Evolutionary conservation across 2,329 filamentous ascomycete species (phyloP).

Genomic region (Beauveria bassiana): DNA sequence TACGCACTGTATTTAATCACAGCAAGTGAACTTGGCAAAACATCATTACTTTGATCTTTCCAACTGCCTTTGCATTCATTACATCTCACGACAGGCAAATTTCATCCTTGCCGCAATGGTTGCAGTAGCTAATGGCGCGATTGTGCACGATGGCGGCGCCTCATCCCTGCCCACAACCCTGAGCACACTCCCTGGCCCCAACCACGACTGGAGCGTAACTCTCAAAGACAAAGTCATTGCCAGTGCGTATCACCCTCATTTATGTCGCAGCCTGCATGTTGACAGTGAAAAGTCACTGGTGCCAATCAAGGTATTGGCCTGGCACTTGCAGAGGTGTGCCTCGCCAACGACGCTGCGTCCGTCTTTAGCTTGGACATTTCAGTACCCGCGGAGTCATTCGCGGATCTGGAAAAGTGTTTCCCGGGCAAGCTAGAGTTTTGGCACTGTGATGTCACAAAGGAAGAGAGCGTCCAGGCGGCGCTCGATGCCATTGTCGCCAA

Average conservation of each 20-base stretch:
- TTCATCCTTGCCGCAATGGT: neutral
- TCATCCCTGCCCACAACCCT: conserved; percentile 13
- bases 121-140: neutral
- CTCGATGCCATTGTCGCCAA: conserved; percentile 31
- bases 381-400: conserved; percentile 19
- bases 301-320: conserved; percentile 38
- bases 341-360: conserved; percentile 33
- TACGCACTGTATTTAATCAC: neutral
- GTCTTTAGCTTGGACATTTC: conserved; percentile 22
- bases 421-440: conserved; percentile 35
- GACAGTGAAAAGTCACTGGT: conserved; percentile 26
- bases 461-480: conserved; percentile 31
- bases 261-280: neutral
- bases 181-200: conserved; percentile 25
- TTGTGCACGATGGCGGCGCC: neutral
- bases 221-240: conserved; percentile 31
- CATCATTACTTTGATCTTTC: neutral
- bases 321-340: conserved; percentile 37
- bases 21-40: neutral
- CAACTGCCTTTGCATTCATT: neutral
- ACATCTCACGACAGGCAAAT: neutral
- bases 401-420: conserved; percentile 29
- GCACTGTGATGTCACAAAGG: conserved; percentile 37
- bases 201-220: conserved; percentile 28
- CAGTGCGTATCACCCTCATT: conserved; percentile 20